Base-by-base conservation (phyloP, 140 eudicot species). In the Bidens hawaiensis region DNA sequence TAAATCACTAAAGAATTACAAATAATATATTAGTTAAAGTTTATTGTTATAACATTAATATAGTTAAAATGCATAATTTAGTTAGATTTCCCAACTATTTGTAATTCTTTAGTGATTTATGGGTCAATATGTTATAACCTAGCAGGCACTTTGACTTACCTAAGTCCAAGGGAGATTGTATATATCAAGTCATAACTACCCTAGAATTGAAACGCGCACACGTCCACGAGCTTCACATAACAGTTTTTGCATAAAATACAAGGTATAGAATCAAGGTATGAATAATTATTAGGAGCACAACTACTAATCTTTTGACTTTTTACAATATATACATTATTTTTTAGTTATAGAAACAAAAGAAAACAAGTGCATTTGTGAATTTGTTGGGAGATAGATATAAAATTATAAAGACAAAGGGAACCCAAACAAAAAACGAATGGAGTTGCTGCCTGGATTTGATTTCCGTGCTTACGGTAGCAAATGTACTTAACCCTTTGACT, bases 401-500 rank as follows among this genome's bases (percentile, higher is more conserved):
- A 23, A 6, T 22, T 61, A 61, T 21, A 18, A 65, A 64, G 59
- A 73, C 67, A 55, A 46, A 30, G 34, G 41, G 46, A 27, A 51
- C 18, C 22, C 11, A 21, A 62, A 62, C 67, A 64, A 72, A 55
- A 24, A 51, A 53, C n/a, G 5, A 64, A 73, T 73, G 73, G 78
- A 65, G 78, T 72, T 31, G 77, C 77, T 72, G 59, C 77, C 46
- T 48, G 31, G 34, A 38, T 60, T 31, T 54, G 53, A 45, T 36
- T 40, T 64, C 59, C 21, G 26, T 64, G 65, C 48, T 53, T 52
- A 42, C 30, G 47, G 34, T 30, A 72, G 76, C 65, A 26, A 72
- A 71, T 27, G 70, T 71, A 71, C 76, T 62, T 71, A 62, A 62
- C 45, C 57, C 63, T 61, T 69, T 69, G 69, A 70, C 76, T 6